Conservation (phyloP, 148 eudicot species). For the Rhododendron mucronatum region DNA sequence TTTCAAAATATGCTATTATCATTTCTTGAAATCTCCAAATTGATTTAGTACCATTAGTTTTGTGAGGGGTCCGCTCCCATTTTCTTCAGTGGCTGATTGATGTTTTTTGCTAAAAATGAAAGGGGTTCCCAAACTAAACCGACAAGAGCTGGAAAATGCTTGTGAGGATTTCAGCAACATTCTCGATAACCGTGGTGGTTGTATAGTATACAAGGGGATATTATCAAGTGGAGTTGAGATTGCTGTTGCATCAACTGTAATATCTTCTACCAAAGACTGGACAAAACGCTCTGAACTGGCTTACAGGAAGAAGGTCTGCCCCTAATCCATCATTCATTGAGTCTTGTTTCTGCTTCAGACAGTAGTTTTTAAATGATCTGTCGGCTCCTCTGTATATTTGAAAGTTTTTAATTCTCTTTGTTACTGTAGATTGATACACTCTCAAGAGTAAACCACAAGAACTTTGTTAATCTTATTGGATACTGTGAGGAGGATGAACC, state of each 20-base stretch:
- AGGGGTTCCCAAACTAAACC: constrained; percentile 93
- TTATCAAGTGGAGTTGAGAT: constrained; percentile 96
- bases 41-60: neutral
- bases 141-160: constrained; percentile 79
- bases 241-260: constrained; percentile 61
- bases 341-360: neutral
- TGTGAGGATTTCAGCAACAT: constrained; percentile 99
- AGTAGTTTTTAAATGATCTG: neutral
- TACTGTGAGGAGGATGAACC: constrained; percentile 93
- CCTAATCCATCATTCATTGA: neutral
- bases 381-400: neutral
- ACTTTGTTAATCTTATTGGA: constrained; percentile 89
- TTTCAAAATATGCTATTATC: neutral
- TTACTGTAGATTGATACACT: constrained; percentile 61
- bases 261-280: constrained; percentile 63
- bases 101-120: constrained; percentile 7
- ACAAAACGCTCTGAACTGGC: constrained; percentile 55
- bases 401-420: neutral
- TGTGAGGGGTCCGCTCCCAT: neutral
- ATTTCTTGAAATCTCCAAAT: neutral
- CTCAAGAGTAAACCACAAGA: constrained; percentile 93
- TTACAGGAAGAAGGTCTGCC: constrained; percentile 71
- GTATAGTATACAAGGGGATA: constrained; percentile 80
- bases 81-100: neutral
- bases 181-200: constrained; percentile 45